Conservation (phyloP, 805 yeast species). For the Alloascoidea africana region DNA sequence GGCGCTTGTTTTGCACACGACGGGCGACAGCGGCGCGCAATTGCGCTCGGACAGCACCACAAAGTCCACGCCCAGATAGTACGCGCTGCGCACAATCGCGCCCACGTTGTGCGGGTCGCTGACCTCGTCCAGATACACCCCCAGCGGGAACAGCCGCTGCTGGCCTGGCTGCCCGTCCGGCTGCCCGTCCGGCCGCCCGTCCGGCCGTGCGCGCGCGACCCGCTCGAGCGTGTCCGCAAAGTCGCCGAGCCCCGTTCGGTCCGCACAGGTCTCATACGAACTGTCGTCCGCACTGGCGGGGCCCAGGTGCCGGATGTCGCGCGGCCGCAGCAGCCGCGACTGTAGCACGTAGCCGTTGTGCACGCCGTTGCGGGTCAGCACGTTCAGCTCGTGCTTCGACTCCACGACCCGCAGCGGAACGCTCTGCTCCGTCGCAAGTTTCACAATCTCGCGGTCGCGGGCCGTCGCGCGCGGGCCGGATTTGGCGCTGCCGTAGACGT, state of each 20-base stretch:
- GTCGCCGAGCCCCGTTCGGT: not conserved
- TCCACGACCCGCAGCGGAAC: slow-evolving; percentile 21
- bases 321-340: slow-evolving; percentile 33
- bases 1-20: slow-evolving; percentile 64
- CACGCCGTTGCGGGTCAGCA: slow-evolving; percentile 48
- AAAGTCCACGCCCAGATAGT: slow-evolving; percentile 72
- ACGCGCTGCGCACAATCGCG: slow-evolving; percentile 66
- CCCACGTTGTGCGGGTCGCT: slow-evolving; percentile 85
- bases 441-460: slow-evolving; percentile 25
- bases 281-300: slow-evolving; percentile 11
- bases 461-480: slow-evolving; percentile 21
- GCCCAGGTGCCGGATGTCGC: slow-evolving; percentile 19
- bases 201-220: too few relatives aligned
- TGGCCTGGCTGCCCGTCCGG: slow-evolving; percentile 8
- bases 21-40: slow-evolving; percentile 64
- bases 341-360: slow-evolving; percentile 74
- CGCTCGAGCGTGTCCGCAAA: not conserved
- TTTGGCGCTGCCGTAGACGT: slow-evolving; percentile 7
- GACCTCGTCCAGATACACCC: slow-evolving; percentile 61
- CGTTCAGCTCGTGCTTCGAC: slow-evolving; percentile 39
- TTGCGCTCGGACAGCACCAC: slow-evolving; percentile 53
- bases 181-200: slow-evolving; percentile 8
- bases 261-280: slow-evolving; percentile 3
- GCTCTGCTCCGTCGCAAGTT: slow-evolving; percentile 28
- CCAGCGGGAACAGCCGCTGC: slow-evolving; percentile 35